Conservation (phyloP, 2,329 filamentous ascomycete species). For the Zymoseptoria tritici region DNA sequence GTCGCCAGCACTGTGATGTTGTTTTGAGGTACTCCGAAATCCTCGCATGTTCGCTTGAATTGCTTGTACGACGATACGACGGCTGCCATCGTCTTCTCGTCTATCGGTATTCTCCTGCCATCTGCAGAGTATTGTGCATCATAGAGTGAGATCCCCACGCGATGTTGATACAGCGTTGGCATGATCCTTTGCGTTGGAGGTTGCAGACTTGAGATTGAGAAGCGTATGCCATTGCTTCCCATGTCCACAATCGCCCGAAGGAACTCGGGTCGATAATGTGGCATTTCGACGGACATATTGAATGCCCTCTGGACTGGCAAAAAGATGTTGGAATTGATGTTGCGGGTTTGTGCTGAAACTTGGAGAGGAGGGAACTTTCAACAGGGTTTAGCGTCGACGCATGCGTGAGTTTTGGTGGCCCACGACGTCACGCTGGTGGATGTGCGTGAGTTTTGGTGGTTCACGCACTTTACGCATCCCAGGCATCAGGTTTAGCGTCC, state of each 20-base stretch:
- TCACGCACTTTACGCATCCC: too few species aligned
- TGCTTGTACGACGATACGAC: constrained; percentile 61
- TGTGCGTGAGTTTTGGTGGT: too few species aligned
- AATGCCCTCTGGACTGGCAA: neutral
- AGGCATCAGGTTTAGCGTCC: too few species aligned
- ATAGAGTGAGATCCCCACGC: constrained; percentile 77
- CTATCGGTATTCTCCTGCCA: constrained; percentile 46
- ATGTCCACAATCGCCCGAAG: constrained; percentile 30
- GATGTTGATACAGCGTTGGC: constrained; percentile 68
- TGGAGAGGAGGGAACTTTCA: too few species aligned
- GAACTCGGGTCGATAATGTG: constrained; percentile 10
- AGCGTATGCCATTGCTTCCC: constrained; percentile 80
- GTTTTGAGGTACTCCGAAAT: constrained; percentile 57
- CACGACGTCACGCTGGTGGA: too few species aligned
- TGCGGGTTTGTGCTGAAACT: too few species aligned
- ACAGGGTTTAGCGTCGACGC: too few species aligned
- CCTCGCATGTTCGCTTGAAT: constrained; percentile 63
- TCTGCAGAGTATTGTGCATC: constrained; percentile 55
- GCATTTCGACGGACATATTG: neutral
- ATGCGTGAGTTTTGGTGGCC: too few species aligned
- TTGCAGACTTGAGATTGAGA: constrained; percentile 77
- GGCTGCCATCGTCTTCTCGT: constrained; percentile 51
- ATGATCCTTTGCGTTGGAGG: constrained; percentile 65
- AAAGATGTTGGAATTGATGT: too few species aligned
- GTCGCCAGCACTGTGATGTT: constrained; percentile 76